Percentiles rank a stretch among this genome's conserved stretches.
Evolutionary conservation across 768 basidiomycete genomes (phyloP).

Genomic region (Leccinum olivaceopallidum): DNA sequence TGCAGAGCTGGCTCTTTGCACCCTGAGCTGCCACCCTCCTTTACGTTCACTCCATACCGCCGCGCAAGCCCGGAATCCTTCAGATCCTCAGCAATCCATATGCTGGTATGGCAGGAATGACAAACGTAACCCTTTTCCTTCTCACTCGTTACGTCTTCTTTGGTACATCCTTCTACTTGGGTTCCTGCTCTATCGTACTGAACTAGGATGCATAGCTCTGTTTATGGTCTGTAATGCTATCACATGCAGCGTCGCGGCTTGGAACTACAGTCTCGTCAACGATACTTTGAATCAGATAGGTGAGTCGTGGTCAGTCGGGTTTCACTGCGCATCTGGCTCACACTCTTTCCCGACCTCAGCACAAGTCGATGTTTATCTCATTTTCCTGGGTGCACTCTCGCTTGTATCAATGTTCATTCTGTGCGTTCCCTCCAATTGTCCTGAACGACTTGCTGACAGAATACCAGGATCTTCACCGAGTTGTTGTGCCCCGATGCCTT

Average conservation of each 20-base stretch:
- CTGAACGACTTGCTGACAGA: constrained; percentile 6
- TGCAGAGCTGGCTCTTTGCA: constrained; percentile 34
- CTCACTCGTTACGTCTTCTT: constrained; percentile 60
- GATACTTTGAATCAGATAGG: constrained; percentile 33
- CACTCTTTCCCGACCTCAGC: constrained; percentile 30
- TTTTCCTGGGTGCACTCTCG: constrained; percentile 59
- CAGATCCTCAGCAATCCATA: constrained; percentile 23
- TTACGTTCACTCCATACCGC: constrained; percentile 27
- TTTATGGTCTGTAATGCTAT: constrained; percentile 68
- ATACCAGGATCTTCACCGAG: constrained; percentile 56
- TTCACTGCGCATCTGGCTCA: constrained; percentile 8
- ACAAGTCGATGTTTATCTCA: constrained; percentile 58
- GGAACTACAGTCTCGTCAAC: constrained; percentile 60
- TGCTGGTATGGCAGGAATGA: constrained; percentile 41
- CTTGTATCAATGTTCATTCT: constrained; percentile 57
- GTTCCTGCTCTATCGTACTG: not conserved
- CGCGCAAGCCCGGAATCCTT: constrained; percentile 26
- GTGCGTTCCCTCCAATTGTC: constrained; percentile 40
- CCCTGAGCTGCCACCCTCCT: not conserved
- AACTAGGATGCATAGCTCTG: constrained; percentile 40
- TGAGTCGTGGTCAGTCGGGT: constrained; percentile 32
- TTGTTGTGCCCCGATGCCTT: constrained; percentile 50
- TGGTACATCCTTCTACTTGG: constrained; percentile 37
- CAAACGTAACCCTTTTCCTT: constrained; percentile 40
- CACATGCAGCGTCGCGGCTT: constrained; percentile 63